Evolutionary conservation across 2,329 filamentous ascomycete species (phyloP).

Genomic region (Dothistroma pini): DNA sequence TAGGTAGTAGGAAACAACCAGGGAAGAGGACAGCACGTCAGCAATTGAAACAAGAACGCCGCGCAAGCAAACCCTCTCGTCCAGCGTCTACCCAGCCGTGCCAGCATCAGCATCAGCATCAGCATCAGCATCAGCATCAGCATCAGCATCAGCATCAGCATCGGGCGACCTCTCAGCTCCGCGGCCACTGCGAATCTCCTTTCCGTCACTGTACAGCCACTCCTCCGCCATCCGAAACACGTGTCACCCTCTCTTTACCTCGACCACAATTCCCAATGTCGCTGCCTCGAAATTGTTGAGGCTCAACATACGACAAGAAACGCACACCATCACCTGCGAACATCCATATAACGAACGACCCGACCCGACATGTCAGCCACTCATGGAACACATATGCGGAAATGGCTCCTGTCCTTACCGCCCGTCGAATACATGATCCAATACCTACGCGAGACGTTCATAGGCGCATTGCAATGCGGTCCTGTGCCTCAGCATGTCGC

Average conservation of each 20-base stretch:
- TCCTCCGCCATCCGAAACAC: neutral
- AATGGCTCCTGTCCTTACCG: conserved; percentile 82
- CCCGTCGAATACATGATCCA: conserved; percentile 86
- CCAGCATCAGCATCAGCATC: neutral
- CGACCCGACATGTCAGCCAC: conserved; percentile 1
- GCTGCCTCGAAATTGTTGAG: neutral
- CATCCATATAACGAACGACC: neutral
- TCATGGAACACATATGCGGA: conserved; percentile 59
- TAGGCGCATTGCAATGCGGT: conserved; percentile 83
- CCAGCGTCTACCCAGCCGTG: too few species aligned
- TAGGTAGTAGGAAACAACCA: neutral
- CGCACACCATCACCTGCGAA: neutral
- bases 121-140: neutral
- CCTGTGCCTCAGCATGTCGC: conserved; percentile 92
- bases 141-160: neutral
- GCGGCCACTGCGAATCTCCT: neutral
- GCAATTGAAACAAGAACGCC: neutral
- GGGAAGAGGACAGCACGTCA: neutral
- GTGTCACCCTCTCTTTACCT: neutral
- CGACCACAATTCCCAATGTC: neutral
- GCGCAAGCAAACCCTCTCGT: neutral
- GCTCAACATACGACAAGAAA: neutral
- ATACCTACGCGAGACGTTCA: conserved; percentile 75
- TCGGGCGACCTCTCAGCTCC: neutral
- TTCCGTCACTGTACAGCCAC: neutral